phyloP scores from a whole-genome alignment of 495 filamentous ascomycete species.

The Venustampulla echinocandica region DNA sequence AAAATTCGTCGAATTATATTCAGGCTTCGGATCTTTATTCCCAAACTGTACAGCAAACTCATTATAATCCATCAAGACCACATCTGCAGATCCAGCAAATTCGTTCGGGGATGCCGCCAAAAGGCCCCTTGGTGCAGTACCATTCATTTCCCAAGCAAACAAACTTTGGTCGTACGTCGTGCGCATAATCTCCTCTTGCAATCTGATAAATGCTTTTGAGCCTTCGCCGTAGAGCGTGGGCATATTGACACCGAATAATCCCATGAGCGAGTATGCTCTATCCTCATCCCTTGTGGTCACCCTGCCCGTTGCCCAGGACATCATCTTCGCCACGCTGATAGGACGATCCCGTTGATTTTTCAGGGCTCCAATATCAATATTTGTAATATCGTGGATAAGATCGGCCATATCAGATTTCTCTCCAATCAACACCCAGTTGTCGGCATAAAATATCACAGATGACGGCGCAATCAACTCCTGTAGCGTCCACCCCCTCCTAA shows the following conservation, averaged over 20 bases:
- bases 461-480: background rate
- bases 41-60: background rate
- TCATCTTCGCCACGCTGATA: background rate
- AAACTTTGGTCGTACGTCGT: background rate
- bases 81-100: background rate
- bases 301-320: background rate
- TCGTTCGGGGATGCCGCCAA: conserved; percentile 1
- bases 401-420: background rate
- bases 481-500: background rate
- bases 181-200: conserved; percentile 4
- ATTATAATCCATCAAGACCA: background rate
- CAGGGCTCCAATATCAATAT: background rate
- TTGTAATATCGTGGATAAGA: background rate
- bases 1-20: background rate
- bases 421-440: background rate
- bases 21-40: background rate
- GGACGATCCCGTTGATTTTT: background rate
- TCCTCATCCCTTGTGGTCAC: conserved; percentile 2
- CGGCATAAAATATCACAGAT: background rate
- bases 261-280: conserved; percentile 3
- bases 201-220: background rate
- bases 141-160: background rate
- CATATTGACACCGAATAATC: conserved; percentile 4
- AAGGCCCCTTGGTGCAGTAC: background rate
- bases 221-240: conserved; percentile 6